Evolutionary conservation across 129 eudicot species (phyloP), one percentile per base, ranked within the genome.

Genomic region (Cynara cardunculus): DNA sequence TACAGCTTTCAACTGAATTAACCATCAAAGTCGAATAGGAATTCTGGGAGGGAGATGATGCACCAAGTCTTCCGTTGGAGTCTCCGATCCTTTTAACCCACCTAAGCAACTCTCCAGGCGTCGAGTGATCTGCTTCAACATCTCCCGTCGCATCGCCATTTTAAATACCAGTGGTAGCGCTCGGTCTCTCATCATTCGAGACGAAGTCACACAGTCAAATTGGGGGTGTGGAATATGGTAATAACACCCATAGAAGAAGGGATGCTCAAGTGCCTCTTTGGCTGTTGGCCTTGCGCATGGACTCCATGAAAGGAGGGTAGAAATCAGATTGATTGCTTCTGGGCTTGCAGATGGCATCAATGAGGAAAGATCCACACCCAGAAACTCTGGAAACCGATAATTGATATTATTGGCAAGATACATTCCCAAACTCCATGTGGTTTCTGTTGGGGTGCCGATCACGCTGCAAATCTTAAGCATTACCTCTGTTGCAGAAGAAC

Each of bases 231-330:
- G 85, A 11, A 44, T 34, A 34, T 30, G 4, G 5, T 7, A 10
- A 25, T 81, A 73, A 67, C 80, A 74, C 1, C 70, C 68, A 44
- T 49, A 7, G 69, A 81, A 81, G 31, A 81, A 81, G 3, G 85
- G 85, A 69, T 82, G 81, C 0, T 53, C 28, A 68, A 82, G 62
- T 4, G 41, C 85, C 27, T 82, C 76, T 34, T 62, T 46, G 0
- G 85, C 81, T 1, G 80, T 82, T 0, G 85, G 85, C 69, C 85
- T 75, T 13, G 22, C 5, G 2, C 9, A 65, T 14, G 81, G 81
- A 24, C 16, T 27, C 85, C 81, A 82, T 4, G 80, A 65, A 14
- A 82, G 81, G 3, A 82, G 74, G 1, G 46, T 37, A 8, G 46
- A 37, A 10, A 37, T 37, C 2, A 37, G 46, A 37, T 37, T 37